A percentile compares a stretch with the other conserved stretches of the same genome.
Evolutionary conservation across 2,329 filamentous ascomycete species (phyloP).

Genomic region (Beauveria sp.): DNA sequence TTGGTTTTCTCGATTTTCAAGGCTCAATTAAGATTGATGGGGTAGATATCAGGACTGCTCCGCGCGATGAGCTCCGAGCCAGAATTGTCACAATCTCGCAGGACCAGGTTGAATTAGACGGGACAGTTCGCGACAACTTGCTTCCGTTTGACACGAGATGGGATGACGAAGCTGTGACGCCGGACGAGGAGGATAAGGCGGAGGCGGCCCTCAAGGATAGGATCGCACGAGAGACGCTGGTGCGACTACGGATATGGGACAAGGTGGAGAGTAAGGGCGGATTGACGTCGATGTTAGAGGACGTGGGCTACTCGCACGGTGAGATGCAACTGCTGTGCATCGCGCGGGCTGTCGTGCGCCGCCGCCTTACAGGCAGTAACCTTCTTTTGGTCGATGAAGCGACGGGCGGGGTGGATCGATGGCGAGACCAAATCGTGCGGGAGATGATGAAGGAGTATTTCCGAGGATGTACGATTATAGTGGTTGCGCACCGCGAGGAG

Average conservation of each 20-base stretch:
- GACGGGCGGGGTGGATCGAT: background rate
- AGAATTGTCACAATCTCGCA: constrained; percentile 15
- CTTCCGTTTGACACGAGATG: background rate
- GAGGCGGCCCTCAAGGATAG: background rate
- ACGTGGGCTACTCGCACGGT: background rate
- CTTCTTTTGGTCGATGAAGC: constrained; percentile 7
- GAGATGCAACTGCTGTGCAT: constrained; percentile 7
- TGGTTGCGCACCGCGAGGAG: constrained; percentile 2
- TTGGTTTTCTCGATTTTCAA: background rate
- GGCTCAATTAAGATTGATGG: constrained; percentile 1
- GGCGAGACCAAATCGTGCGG: background rate
- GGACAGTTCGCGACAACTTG: background rate
- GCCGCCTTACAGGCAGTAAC: background rate
- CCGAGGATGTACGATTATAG: background rate
- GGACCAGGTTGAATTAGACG: constrained; percentile 14
- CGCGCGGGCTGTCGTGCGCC: background rate
- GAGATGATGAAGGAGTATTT: constrained; percentile 5
- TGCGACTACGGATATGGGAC: background rate
- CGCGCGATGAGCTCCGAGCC: background rate
- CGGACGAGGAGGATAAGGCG: background rate
- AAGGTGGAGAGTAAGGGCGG: background rate
- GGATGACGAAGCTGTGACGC: background rate
- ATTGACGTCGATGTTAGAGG: background rate
- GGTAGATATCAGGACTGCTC: background rate
- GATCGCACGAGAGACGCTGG: background rate